Conservation (phyloP, 2,329 filamentous ascomycete species). For the Orbilia blumenaviensis region DNA sequence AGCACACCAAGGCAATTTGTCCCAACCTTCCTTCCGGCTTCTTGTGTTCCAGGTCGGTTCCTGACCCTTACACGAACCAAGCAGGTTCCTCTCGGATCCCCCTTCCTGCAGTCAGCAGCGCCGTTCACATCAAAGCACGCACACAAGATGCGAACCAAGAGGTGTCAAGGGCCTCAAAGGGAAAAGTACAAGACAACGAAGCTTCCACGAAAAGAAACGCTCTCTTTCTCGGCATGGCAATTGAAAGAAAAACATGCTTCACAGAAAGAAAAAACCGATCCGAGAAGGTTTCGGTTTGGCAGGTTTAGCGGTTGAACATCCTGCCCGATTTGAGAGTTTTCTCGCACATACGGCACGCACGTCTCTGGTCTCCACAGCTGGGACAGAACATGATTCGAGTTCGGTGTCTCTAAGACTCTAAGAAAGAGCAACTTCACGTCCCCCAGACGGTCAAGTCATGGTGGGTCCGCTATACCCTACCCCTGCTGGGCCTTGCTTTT, state of each 20-base stretch:
- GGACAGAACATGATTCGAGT: slow-evolving; percentile 2
- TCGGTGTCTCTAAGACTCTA: not conserved
- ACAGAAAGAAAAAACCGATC: not conserved
- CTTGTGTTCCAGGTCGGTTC: slow-evolving; percentile 12
- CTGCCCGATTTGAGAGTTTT: slow-evolving; percentile 22
- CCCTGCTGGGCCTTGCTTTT: slow-evolving; percentile 17
- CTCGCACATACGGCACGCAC: not conserved
- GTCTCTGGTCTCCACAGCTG: too few relatives aligned
- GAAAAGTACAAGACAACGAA: not conserved
- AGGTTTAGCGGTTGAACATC: slow-evolving; percentile 21
- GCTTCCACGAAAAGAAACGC: slow-evolving; percentile 10
- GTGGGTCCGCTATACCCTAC: slow-evolving; percentile 12
- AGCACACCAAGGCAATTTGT: not conserved
- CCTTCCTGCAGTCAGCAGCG: slow-evolving; percentile 1
- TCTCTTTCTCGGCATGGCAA: slow-evolving; percentile 3
- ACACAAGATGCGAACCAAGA: not conserved
- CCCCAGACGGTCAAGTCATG: too few relatives aligned
- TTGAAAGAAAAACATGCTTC: slow-evolving; percentile 4
- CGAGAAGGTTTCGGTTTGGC: slow-evolving; percentile 3
- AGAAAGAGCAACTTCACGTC: not conserved
- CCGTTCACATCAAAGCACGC: slow-evolving; percentile 9
- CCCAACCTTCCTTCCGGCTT: slow-evolving; percentile 20
- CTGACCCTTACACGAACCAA: slow-evolving; percentile 36
- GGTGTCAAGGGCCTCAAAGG: too few relatives aligned
- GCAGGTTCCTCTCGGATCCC: slow-evolving; percentile 17